Evolutionary conservation across 495 filamentous ascomycete genomes (phyloP).

Genomic region (Cercophora scortea): DNA sequence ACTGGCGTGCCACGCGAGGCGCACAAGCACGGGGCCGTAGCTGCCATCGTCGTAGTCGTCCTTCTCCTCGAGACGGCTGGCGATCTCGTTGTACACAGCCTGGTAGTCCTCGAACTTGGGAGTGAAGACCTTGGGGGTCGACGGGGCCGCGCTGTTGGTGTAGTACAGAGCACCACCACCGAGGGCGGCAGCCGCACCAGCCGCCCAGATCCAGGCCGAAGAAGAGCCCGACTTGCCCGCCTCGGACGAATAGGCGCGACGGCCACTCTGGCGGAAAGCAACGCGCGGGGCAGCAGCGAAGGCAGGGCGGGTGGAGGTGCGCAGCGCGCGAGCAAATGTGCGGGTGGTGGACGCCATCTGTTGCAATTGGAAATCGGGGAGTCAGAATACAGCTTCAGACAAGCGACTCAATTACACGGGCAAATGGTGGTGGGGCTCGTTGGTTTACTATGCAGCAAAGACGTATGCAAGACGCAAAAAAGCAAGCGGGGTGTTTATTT

Average conservation of each 20-base stretch:
- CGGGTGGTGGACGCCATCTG: conserved; percentile 43
- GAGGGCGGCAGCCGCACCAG: conserved; percentile 47
- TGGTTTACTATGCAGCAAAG: not conserved
- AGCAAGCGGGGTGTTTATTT: not conserved
- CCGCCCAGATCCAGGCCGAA: conserved; percentile 30
- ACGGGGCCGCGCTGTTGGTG: conserved; percentile 37
- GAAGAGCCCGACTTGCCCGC: conserved; percentile 51
- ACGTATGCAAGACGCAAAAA: not conserved
- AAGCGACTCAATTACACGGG: not conserved
- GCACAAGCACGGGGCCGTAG: conserved; percentile 83
- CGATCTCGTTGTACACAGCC: conserved; percentile 88
- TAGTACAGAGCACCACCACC: conserved; percentile 63
- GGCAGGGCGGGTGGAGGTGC: conserved; percentile 42
- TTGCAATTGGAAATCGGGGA: not conserved
- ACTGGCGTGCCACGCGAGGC: conserved; percentile 81
- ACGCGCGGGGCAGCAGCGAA: conserved; percentile 44
- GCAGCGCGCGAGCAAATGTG: conserved; percentile 51
- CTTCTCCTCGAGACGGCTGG: conserved; percentile 69
- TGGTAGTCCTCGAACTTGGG: conserved; percentile 87
- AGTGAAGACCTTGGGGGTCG: conserved; percentile 51
- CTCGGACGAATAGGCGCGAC: conserved; percentile 71
- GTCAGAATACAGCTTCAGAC: not conserved
- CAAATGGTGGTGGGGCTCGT: not conserved
- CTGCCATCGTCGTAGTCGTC: conserved; percentile 96
- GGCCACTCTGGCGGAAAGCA: conserved; percentile 55